Percentiles rank a stretch among this genome's conserved stretches.
Conservation (phyloP, 1,284 basidiomycete genomes). For the Exobasidium rhododendri region DNA sequence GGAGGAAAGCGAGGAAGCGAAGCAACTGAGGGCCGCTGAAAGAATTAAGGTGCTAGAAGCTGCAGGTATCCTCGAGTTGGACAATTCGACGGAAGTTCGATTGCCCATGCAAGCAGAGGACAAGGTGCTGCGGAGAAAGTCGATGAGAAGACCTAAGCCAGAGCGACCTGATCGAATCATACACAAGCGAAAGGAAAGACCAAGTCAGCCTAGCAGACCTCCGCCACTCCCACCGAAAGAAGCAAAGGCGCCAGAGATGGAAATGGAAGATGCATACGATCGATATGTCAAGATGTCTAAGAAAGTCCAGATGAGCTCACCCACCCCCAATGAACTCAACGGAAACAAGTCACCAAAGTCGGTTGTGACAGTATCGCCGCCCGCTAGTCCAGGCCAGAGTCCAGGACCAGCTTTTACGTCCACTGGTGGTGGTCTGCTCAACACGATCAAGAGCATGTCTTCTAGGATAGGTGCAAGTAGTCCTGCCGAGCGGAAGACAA, state of each 20-base stretch:
- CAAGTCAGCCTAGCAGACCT: constrained; percentile 16
- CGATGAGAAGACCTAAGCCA: constrained; percentile 22
- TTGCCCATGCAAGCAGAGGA: constrained; percentile 4
- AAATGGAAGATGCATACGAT: constrained; percentile 81
- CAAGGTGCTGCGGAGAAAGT: constrained; percentile 7
- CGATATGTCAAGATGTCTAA: constrained; percentile 64
- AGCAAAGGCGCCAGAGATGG: constrained; percentile 41
- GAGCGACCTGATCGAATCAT: constrained; percentile 19
- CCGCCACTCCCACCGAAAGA: constrained; percentile 18
- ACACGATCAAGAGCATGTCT: constrained; percentile 41
- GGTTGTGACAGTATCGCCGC: constrained; percentile 12
- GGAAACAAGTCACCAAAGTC: background rate
- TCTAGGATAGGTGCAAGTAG: constrained; percentile 8
- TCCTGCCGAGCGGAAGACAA: constrained; percentile 19
- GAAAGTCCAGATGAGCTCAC: constrained; percentile 19
- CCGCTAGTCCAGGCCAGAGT: constrained; percentile 16
- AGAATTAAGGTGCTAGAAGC: constrained; percentile 77
- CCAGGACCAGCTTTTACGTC: constrained; percentile 15
- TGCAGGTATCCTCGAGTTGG: constrained; percentile 67
- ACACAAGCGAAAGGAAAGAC: constrained; percentile 12
- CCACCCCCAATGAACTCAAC: background rate
- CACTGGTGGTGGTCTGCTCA: constrained; percentile 30
- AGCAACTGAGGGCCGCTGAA: constrained; percentile 70
- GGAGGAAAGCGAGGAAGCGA: constrained; percentile 59
- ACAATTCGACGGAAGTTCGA: background rate